A percentile compares a stretch with the other conserved stretches of the same genome.
These are phyloP conservation scores for Leccinum uliginosum DNA, from an alignment of 768 basidiomycete genomes.

Conservation along the genomic window DNA sequence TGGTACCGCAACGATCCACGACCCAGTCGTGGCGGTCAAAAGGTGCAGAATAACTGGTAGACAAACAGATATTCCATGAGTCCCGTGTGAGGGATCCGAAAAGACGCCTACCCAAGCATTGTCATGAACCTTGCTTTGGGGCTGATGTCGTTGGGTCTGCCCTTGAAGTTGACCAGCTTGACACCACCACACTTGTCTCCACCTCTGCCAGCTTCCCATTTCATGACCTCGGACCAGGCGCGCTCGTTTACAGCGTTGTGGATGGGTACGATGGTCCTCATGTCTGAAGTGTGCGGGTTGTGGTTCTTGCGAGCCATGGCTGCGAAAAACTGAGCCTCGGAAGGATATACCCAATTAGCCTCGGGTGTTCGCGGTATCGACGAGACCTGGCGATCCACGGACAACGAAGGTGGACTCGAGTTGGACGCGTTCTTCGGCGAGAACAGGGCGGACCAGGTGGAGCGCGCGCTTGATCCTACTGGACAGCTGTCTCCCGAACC, in stretches of 20 bases:
- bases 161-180: slow-evolving; percentile 87
- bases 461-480: slow-evolving; percentile 54
- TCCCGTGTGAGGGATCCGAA: background rate
- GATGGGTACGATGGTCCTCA: slow-evolving; percentile 94
- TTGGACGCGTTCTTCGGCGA: slow-evolving; percentile 8
- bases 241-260: slow-evolving; percentile 99
- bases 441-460: slow-evolving; percentile 38
- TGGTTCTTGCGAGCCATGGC: slow-evolving; percentile 96
- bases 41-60: slow-evolving; percentile 77
- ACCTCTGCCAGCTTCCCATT: slow-evolving; percentile 80
- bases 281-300: slow-evolving; percentile 80
- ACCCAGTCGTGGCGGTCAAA: slow-evolving; percentile 99
- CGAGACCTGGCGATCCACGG: slow-evolving; percentile 74
- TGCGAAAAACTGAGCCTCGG: slow-evolving; percentile 97
- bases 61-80: background rate
- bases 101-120: slow-evolving; percentile 70
- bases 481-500: slow-evolving; percentile 46
- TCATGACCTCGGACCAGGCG: slow-evolving; percentile 77
- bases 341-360: slow-evolving; percentile 95
- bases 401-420: slow-evolving; percentile 37
- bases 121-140: slow-evolving; percentile 80
- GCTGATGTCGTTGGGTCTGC: slow-evolving; percentile 73
- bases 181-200: slow-evolving; percentile 79
- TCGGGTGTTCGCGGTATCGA: slow-evolving; percentile 77
- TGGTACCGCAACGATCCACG: slow-evolving; percentile 87